Base-by-base conservation (phyloP, 495 filamentous ascomycete genomes). In the Terfezia boudieri region DNA sequence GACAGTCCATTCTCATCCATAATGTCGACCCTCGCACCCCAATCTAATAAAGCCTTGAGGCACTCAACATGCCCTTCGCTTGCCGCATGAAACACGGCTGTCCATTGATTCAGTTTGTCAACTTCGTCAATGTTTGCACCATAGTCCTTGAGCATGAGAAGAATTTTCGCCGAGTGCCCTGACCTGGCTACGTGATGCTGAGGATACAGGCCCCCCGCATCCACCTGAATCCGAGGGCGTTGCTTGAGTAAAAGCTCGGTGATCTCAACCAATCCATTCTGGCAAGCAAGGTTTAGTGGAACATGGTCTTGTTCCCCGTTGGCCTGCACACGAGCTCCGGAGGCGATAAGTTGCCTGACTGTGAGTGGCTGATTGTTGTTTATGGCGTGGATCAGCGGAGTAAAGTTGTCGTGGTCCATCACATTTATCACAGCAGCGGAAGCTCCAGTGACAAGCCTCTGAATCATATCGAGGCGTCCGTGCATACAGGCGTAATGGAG, bases 91-190 rank as follows among this genome's bases (percentile, higher is more conserved):
- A 98, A 90, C 1, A 98, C 69, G 1, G 90, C 86, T 3, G 90
- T 96, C 90, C 90, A 98, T 56, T 88, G 86, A 56, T 96, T 94
- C 12, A 98, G 71, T 66, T 93, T 94, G 67, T 98, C 90, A 36
- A 80, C 71, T 66, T 96, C 87, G 66, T 98, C 76, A 26, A 96
- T 72, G 64, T 96, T 81, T n/a, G 86, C 90, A 8, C 87, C 87
- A 62, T 92, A 85, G 37, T 81, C 69, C 64, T 88, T 80, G 20
- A 98, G 71, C 32, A 94, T 71, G 35, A 86, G 69, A 0, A 98
- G 71, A 32, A 94, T 73, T 46, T 82, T 71, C 6, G 85, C 83
- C 1, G 77, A 83, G 60, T 83, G 79, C 6, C 86, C 87, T 50
- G 88, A 92, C 32, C 90, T 77, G 14, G 92, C 92, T 9, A 96